Evolutionary conservation across 306 rosid genomes (phyloP), one percentile per base, ranked within the genome.

Genomic region (Lupinus albus): DNA sequence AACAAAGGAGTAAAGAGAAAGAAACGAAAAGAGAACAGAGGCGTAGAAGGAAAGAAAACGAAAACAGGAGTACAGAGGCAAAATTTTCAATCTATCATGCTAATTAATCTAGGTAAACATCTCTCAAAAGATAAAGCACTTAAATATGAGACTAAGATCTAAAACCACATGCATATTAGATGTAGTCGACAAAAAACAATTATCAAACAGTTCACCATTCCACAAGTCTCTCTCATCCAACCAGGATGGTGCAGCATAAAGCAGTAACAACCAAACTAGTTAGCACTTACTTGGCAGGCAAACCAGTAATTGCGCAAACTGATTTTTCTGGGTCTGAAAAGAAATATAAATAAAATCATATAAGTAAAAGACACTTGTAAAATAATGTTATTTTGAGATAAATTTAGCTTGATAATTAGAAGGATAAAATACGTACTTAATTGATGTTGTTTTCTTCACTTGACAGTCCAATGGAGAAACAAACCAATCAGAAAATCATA

Each of bases 271-370:
- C 56, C 68, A 64, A 36, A 73, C 42, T 39, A 51, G 62, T 33
- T 68, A 71, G 82, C 30, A 65, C 98, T 86, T 87, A 93, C 99
- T 80, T 86, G 68, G 99, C 94, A 71, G 96, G 97, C 86, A 90
- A 90, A 71, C 99, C 97, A 64, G 94, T 90, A 71, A 88, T 79
- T 13, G 82, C 81, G 70, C 96, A 93, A 52, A 86, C 88, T 71
- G 90, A 80, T 76, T 88, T 84, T 70, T 88, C 87, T 17, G 94
- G 99, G 84, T 88, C 97, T 88, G 91, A 54, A 79, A 82, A 79
- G 36, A 72, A 51, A 78, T 11, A 66, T 56, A 12, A 25, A 61
- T n/a, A 20, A 38, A 51, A 66, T 35, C 25, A 70, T 11, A 66
- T 28, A 57, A 66, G 57, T 57, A 72, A 53, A 20, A 53, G 21